phyloP scores from a whole-genome alignment of 441 rosid species.

The Euphorbia schlechtendalii region DNA sequence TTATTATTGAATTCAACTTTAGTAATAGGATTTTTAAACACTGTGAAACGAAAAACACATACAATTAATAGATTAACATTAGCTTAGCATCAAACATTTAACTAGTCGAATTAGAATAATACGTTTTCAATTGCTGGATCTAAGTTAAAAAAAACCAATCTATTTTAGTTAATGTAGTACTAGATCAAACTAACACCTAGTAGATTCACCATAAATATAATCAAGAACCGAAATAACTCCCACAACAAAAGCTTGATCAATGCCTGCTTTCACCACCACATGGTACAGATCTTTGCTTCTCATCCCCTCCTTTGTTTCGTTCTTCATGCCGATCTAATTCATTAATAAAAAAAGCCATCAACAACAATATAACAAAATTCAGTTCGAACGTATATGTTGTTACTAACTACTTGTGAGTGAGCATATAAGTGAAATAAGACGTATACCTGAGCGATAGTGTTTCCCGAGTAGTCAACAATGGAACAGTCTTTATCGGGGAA shows the following conservation, averaged over 20 bases:
- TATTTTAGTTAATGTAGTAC: background rate
- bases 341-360: too few species aligned
- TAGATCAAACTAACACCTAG: conserved; percentile 42
- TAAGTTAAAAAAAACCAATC: too few species aligned
- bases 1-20: too few species aligned
- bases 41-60: too few species aligned
- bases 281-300: conserved; percentile 57
- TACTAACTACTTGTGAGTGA: too few species aligned
- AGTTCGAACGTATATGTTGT: too few species aligned
- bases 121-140: too few species aligned
- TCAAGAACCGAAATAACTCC: conserved; percentile 73
- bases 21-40: too few species aligned
- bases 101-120: too few species aligned
- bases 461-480: conserved; percentile 47
- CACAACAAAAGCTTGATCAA: conserved; percentile 69
- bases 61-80: too few species aligned
- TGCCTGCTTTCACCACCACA: conserved; percentile 43
- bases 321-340: conserved; percentile 42
- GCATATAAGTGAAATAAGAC: background rate
- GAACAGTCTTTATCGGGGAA: conserved; percentile 60
- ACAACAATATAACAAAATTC: too few species aligned
- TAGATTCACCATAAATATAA: conserved; percentile 70
- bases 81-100: too few species aligned
- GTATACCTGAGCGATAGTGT: conserved; percentile 49
- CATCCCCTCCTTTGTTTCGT: conserved; percentile 43